phyloP scores from a whole-genome alignment of 1,284 basidiomycete genomes.

The Cryptococcus amylolentus region DNA sequence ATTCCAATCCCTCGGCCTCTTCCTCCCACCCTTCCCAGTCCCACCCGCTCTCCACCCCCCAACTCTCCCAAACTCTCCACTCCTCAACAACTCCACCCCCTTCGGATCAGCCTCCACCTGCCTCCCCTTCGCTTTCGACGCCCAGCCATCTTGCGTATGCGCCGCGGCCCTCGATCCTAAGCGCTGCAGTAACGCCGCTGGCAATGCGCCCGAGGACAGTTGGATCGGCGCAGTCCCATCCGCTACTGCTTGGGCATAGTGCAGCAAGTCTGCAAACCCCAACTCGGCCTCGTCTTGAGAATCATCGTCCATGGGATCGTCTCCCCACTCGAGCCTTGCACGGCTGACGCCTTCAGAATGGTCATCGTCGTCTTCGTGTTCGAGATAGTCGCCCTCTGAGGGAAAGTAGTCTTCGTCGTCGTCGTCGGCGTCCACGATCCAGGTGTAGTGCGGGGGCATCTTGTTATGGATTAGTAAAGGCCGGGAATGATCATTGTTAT shows the following conservation, averaged over 20 bases:
- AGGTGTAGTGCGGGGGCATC: background rate
- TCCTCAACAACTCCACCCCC: slow-evolving; percentile 67
- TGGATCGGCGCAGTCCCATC: background rate
- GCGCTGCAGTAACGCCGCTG: background rate
- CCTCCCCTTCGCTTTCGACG: slow-evolving; percentile 11
- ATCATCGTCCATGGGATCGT: slow-evolving; percentile 26
- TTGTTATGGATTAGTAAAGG: background rate
- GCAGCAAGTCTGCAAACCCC: background rate
- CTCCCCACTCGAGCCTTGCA: slow-evolving; percentile 20
- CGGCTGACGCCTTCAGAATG: slow-evolving; percentile 20
- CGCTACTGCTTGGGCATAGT: background rate
- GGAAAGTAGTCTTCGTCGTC: background rate
- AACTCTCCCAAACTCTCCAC: slow-evolving; percentile 78
- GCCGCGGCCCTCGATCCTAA: background rate
- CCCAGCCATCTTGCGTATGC: background rate
- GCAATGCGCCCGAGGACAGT: background rate
- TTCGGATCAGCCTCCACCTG: slow-evolving; percentile 64
- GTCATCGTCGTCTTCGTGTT: slow-evolving; percentile 25
- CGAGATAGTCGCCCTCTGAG: slow-evolving; percentile 12
- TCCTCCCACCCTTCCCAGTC: slow-evolving; percentile 6
- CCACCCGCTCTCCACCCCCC: slow-evolving; percentile 14
- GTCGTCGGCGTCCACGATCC: background rate
- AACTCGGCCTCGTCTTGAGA: slow-evolving; percentile 2
- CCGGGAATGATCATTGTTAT: too few species aligned
- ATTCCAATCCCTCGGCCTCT: slow-evolving; percentile 12